These are phyloP conservation scores for Lepiota subincarnata DNA, from an alignment of 768 basidiomycete genomes.

Conservation along the genomic window DNA sequence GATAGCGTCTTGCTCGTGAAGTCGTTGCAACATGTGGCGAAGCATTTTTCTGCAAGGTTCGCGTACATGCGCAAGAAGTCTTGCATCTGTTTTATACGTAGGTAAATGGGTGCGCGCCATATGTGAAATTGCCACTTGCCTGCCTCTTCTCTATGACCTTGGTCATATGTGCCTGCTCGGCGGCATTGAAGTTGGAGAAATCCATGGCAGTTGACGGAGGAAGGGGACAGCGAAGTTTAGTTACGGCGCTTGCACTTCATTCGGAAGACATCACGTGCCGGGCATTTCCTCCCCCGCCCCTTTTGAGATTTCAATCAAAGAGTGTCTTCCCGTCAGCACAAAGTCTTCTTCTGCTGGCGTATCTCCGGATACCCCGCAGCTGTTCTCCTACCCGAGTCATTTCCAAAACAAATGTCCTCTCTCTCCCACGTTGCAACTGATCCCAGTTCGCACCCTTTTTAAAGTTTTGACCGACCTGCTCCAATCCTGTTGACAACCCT, in stretches of 20 bases:
- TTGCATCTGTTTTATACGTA: constrained; percentile 72
- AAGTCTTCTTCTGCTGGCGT: background rate
- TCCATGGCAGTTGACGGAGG: constrained; percentile 55
- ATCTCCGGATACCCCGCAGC: background rate
- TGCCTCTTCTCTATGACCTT: constrained; percentile 96
- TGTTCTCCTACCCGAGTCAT: background rate
- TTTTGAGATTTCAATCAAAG: no score
- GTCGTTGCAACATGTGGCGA: constrained; percentile 92
- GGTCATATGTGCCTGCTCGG: constrained; percentile 96
- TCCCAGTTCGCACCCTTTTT: background rate
- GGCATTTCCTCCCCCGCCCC: no score
- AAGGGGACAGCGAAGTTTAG: no score
- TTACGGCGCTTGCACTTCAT: background rate
- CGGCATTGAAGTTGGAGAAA: constrained; percentile 81
- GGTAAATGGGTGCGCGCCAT: background rate
- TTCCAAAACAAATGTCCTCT: background rate
- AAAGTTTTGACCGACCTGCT: background rate
- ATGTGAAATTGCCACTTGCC: constrained; percentile 39
- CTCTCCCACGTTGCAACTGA: constrained; percentile 12
- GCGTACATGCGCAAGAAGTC: constrained; percentile 97
- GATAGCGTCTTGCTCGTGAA: constrained; percentile 94
- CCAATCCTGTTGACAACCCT: constrained; percentile 2
- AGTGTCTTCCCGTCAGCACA: no score
- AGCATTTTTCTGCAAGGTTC: constrained; percentile 92
- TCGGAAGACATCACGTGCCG: constrained; percentile 18